Percentiles rank a stretch among this genome's conserved stretches.
These are phyloP conservation scores for Triangularia setosa DNA, from an alignment of 2,329 filamentous ascomycete genomes.

Conservation along the genomic window DNA sequence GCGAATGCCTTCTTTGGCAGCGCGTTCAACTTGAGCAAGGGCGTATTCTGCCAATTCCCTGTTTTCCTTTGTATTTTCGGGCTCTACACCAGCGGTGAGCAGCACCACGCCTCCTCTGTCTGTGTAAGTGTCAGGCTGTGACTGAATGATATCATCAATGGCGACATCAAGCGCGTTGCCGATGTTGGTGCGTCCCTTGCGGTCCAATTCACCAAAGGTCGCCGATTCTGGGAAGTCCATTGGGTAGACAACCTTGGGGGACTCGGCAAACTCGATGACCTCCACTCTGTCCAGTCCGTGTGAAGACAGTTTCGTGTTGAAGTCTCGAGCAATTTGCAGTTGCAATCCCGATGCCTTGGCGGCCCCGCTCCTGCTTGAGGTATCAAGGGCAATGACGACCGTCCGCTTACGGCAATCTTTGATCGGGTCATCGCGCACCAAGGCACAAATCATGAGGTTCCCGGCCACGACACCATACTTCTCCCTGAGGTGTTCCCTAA, in stretches of 20 bases:
- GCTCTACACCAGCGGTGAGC: conserved; percentile 11
- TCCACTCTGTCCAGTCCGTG: conserved; percentile 14
- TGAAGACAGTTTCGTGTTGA: conserved; percentile 11
- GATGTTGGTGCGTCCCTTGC: conserved; percentile 5
- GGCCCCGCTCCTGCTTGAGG: conserved; percentile 4
- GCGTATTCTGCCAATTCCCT: background rate
- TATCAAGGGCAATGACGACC: conserved; percentile 17
- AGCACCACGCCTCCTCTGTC: conserved; percentile 20
- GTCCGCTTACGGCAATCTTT: conserved; percentile 20
- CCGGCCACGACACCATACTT: conserved; percentile 16
- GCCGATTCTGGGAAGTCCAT: conserved; percentile 14
- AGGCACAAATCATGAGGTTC: conserved; percentile 24
- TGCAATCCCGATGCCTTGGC: conserved; percentile 6
- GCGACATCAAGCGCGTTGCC: conserved; percentile 17
- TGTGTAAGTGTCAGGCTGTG: conserved; percentile 20
- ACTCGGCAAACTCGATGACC: conserved; percentile 11
- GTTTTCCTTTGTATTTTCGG: background rate
- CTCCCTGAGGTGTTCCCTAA: conserved; percentile 16
- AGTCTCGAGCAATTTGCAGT: conserved; percentile 3
- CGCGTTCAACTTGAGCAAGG: conserved; percentile 15
- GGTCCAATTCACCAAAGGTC: background rate
- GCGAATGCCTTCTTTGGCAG: conserved; percentile 20
- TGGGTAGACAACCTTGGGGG: conserved; percentile 9
- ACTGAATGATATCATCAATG: conserved; percentile 16
- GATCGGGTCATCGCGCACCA: conserved; percentile 23